Base-by-base conservation (phyloP, 2,329 filamentous ascomycete genomes). In the Stemphylium vesicarium region DNA sequence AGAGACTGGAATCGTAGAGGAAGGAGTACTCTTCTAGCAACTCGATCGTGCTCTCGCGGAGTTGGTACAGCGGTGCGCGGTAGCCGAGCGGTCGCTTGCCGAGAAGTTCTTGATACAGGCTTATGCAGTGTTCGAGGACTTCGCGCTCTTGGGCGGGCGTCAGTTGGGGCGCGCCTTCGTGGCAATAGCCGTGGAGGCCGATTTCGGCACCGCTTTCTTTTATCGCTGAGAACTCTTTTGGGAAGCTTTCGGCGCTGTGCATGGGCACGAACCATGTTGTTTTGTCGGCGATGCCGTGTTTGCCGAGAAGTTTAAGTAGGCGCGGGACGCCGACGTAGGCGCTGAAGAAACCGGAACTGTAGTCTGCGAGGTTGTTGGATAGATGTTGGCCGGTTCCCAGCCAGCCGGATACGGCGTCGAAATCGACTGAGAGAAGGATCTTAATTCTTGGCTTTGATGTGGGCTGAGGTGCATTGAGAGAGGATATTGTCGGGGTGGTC, bases 201-300 rank as follows among this genome's bases (percentile, higher is more conserved):
- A 85, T 80, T 60, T 85, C 83, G 4, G 78, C 79, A 6, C 84
- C 83, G 29, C 79, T 81, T 4, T 80, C 76, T 2, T 84, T 70
- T 18, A 87, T 82, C 40, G 76, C 74, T 45, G 74, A 70, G 2
- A 81, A 81, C 50, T 85, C 77, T 2, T 73, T 67, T 0, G 83
- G 83, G 57, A 86, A 86, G 9, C 79, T 84, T 59, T 87, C 84
- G 45, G 84, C 77, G 0, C 79, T 83, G 70, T 87, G 84, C 41
- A 84, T 84, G 0, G 84, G 84, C 10, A 86, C 80, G 63, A 85
- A 86, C 84, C 84, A 86, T 3, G 84, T 85, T 24, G 83, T 77
- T 54, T 81, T 81, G 24, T 83, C 76, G 3, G 81, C 73, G 20
- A 86, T 79, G 1, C 70, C 65, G 37, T 82, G 77, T 61, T 80